These are phyloP conservation scores for Chaetomidium leptoderma DNA, from an alignment of 495 filamentous ascomycete genomes.

Conservation along the genomic window DNA sequence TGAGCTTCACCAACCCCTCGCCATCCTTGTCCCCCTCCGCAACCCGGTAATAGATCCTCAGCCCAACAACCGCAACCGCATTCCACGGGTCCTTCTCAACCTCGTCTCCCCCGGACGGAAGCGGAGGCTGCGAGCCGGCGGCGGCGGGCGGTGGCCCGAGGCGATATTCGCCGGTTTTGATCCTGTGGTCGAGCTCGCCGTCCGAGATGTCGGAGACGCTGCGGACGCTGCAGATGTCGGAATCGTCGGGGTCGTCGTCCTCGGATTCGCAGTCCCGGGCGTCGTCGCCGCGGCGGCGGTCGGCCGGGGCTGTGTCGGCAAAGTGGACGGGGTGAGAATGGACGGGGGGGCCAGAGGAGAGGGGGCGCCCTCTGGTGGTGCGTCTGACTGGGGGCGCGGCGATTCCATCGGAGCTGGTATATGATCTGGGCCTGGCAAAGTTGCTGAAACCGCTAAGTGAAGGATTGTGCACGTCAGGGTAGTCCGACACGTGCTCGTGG, in stretches of 20 bases:
- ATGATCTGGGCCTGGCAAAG: not conserved
- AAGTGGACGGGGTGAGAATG: not conserved
- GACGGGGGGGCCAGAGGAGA: not conserved
- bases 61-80: slow-evolving; percentile 72
- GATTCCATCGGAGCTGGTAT: too few relatives aligned
- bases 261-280: not conserved
- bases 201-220: slow-evolving; percentile 39
- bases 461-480: too few relatives aligned
- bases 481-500: not conserved
- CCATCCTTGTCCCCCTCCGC: slow-evolving; percentile 48
- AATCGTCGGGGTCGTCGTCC: slow-evolving; percentile 13
- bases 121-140: not conserved
- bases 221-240: slow-evolving; percentile 32
- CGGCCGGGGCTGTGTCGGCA: not conserved
- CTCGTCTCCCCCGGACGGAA: slow-evolving; percentile 29
- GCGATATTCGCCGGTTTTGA: slow-evolving; percentile 4
- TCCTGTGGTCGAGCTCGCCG: slow-evolving; percentile 31
- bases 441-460: too few relatives aligned
- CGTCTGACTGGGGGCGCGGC: too few relatives aligned
- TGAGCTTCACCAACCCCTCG: slow-evolving; percentile 42
- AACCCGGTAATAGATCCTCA: slow-evolving; percentile 67
- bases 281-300: not conserved
- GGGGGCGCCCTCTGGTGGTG: too few relatives aligned
- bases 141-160: not conserved
- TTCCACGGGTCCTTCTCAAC: slow-evolving; percentile 72